Conservation (phyloP, 2,329 filamentous ascomycete species). For the Emydomyces testavorans region DNA sequence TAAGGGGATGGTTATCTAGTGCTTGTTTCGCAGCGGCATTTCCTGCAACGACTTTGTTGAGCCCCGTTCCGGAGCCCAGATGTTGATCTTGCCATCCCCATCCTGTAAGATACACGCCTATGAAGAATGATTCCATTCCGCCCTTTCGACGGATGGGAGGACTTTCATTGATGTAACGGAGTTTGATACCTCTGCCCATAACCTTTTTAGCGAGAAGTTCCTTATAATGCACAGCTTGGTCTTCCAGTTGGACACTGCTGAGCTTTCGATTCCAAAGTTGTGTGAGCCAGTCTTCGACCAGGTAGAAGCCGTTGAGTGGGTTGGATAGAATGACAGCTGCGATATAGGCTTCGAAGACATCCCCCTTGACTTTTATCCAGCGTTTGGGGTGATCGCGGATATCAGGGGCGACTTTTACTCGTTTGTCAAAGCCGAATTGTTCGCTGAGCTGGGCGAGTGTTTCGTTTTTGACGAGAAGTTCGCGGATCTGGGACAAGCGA, state of each 20-base stretch:
- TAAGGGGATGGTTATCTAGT: slow-evolving; percentile 29
- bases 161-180: slow-evolving; percentile 47
- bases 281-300: slow-evolving; percentile 59
- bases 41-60: slow-evolving; percentile 36
- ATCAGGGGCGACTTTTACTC: slow-evolving; percentile 46
- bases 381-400: slow-evolving; percentile 39
- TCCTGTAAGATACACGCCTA: slow-evolving; percentile 39
- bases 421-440: slow-evolving; percentile 58
- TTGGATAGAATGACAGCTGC: slow-evolving; percentile 65
- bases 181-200: slow-evolving; percentile 45
- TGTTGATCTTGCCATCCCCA: slow-evolving; percentile 37
- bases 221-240: slow-evolving; percentile 39
- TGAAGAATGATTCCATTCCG: slow-evolving; percentile 33
- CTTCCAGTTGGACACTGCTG: slow-evolving; percentile 24
- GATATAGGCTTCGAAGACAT: slow-evolving; percentile 85
- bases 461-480: slow-evolving; percentile 68
- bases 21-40: slow-evolving; percentile 36
- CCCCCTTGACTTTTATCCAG: slow-evolving; percentile 64
- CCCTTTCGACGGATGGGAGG: slow-evolving; percentile 25
- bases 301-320: slow-evolving; percentile 48
- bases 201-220: slow-evolving; percentile 43
- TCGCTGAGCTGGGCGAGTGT: slow-evolving; percentile 60
- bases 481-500: slow-evolving; percentile 61
- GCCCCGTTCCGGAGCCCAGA: slow-evolving; percentile 36
- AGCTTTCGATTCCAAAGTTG: slow-evolving; percentile 61